Percentiles rank a stretch among this genome's conserved stretches.
Evolutionary conservation across 495 filamentous ascomycete species (phyloP).

Genomic region (Neurospora cerealis): DNA sequence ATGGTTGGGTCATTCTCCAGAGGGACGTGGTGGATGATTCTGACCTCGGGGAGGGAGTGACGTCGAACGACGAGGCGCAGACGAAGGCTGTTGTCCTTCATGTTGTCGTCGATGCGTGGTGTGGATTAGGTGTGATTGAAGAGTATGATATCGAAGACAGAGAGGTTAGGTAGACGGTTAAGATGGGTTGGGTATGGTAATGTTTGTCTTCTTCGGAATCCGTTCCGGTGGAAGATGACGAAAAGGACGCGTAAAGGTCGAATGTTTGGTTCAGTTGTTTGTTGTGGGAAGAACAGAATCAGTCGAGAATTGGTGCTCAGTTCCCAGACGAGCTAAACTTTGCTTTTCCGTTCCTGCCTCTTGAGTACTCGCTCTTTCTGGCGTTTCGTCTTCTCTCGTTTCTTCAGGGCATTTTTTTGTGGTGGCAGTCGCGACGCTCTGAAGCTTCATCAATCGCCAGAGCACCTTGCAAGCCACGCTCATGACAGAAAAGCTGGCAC

Average conservation of each 20-base stretch:
- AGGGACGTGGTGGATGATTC: slow-evolving; percentile 61
- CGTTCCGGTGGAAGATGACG: not conserved
- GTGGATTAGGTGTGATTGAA: not conserved
- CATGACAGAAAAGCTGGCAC: no score
- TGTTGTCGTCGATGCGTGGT: slow-evolving; percentile 6
- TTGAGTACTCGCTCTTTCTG: not conserved
- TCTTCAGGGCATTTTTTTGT: not conserved
- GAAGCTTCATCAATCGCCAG: no score
- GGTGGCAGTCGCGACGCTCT: not conserved
- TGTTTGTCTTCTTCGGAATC: not conserved
- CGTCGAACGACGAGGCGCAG: slow-evolving; percentile 75
- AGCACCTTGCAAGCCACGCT: not conserved
- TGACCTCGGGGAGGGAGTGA: slow-evolving; percentile 64
- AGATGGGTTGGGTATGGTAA: not conserved
- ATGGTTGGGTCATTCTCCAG: slow-evolving; percentile 54
- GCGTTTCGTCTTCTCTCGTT: not conserved
- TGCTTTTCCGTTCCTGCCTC: not conserved
- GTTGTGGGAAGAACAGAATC: not conserved
- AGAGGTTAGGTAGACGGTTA: not conserved
- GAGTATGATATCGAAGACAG: not conserved
- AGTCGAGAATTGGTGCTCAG: no score
- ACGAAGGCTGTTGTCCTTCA: slow-evolving; percentile 47
- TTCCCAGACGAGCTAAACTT: no score
- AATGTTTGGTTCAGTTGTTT: not conserved
- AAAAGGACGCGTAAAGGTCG: not conserved